Percentiles rank a stretch among this genome's conserved stretches.
Evolutionary conservation across 164 flowering plant genomes (phyloP).

Genomic region (Stephania japonica): DNA sequence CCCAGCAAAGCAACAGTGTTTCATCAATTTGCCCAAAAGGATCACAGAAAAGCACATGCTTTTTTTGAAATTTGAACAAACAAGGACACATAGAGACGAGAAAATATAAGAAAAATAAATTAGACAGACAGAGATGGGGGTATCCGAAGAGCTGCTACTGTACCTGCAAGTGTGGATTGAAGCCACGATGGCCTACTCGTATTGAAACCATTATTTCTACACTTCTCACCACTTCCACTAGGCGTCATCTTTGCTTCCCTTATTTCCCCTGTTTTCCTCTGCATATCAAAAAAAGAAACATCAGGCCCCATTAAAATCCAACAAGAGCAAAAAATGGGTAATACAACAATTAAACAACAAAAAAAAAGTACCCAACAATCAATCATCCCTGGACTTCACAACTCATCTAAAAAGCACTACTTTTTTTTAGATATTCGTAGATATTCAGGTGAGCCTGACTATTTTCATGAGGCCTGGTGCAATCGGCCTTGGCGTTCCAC

Average conservation of each 20-base stretch:
- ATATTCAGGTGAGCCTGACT: too few relatives aligned
- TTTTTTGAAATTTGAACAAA: not conserved
- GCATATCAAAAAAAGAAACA: not conserved
- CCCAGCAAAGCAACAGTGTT: not conserved
- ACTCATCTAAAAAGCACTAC: too few relatives aligned
- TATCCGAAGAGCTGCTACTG: not conserved
- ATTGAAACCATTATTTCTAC: not conserved
- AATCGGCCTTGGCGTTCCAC: too few relatives aligned
- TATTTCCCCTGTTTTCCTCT: not conserved
- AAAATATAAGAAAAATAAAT: not conserved
- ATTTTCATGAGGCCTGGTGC: too few relatives aligned
- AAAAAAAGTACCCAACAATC: not conserved
- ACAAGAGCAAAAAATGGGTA: not conserved
- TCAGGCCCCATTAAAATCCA: not conserved
- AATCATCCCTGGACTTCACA: too few relatives aligned
- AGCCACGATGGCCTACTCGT: constrained; percentile 10
- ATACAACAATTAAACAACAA: not conserved
- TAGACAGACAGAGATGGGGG: not conserved
- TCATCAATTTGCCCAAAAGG: not conserved
- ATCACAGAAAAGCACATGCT: not conserved
- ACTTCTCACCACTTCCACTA: not conserved
- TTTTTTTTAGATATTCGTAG: too few relatives aligned
- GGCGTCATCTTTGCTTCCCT: not conserved
- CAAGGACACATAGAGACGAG: not conserved
- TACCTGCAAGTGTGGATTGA: constrained; percentile 12